Conservation (phyloP, 108 stramenopile species). For the Bacterosira constricta region DNA sequence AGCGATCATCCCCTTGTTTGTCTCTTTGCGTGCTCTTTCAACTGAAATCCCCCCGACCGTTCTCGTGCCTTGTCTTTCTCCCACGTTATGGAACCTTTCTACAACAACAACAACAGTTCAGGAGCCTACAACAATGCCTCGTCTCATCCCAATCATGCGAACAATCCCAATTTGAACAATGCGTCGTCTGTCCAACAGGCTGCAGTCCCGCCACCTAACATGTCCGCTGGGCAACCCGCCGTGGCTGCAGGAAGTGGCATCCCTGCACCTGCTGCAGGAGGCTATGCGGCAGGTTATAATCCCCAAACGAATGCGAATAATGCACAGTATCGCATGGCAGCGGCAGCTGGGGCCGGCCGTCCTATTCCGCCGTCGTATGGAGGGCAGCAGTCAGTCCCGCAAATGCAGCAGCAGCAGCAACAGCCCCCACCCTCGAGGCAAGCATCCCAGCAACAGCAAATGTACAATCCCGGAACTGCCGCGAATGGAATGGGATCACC, state of each 20-base stretch:
- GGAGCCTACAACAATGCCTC: neutral
- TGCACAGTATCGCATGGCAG: neutral
- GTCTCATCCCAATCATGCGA: neutral
- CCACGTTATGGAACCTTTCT: constrained; percentile 3
- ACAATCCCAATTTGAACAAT: neutral
- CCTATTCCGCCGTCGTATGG: neutral
- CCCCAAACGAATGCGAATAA: constrained; percentile 1
- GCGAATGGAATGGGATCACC: constrained; percentile 4
- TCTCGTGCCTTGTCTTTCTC: constrained; percentile 5
- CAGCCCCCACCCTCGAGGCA: constrained; percentile 1
- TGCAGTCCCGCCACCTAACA: neutral
- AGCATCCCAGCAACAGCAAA: constrained; percentile 12
- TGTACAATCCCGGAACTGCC: constrained; percentile 17
- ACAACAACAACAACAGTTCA: constrained; percentile 6
- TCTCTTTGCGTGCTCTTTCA: no score
- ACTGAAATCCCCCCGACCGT: neutral
- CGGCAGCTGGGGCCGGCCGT: neutral
- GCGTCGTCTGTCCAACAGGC: neutral
- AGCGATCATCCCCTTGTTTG: no score
- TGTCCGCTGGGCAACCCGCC: neutral
- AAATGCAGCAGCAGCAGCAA: constrained; percentile 13
- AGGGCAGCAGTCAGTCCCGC: constrained; percentile 3
- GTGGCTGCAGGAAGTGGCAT: neutral
- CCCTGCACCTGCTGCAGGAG: no score
- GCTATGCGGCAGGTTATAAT: neutral